Evolutionary conservation across 768 basidiomycete species (phyloP).

Genomic region (Suillus cothurnatus): DNA sequence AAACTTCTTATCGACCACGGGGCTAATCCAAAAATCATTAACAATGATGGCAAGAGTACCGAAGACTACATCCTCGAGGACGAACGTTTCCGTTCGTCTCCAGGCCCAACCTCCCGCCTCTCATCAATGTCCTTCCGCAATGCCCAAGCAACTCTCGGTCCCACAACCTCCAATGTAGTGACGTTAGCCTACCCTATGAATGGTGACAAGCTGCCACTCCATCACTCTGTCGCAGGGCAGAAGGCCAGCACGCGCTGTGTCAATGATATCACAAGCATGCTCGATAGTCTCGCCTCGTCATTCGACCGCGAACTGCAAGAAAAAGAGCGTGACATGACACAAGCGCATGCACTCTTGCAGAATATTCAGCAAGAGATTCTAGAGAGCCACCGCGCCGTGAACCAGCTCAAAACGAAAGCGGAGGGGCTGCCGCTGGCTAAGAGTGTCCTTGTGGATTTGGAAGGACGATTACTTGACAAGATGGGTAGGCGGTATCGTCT

Average conservation of each 20-base stretch:
- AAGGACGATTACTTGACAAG: slow-evolving; percentile 65
- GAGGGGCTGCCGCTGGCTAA: slow-evolving; percentile 66
- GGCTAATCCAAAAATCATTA: slow-evolving; percentile 92
- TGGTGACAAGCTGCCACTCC: slow-evolving; percentile 72
- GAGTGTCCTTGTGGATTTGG: slow-evolving; percentile 58
- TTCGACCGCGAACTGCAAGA: slow-evolving; percentile 92
- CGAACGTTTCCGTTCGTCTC: slow-evolving; percentile 93
- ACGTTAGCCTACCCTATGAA: slow-evolving; percentile 45
- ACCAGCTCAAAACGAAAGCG: slow-evolving; percentile 67
- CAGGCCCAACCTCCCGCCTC: slow-evolving; percentile 70
- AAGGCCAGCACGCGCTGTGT: slow-evolving; percentile 83
- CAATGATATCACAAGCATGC: slow-evolving; percentile 81
- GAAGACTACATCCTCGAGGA: slow-evolving; percentile 99
- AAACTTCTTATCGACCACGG: slow-evolving; percentile 96
- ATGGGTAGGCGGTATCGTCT: slow-evolving; percentile 82
- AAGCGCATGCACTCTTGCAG: slow-evolving; percentile 82
- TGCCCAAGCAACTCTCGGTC: slow-evolving; percentile 59
- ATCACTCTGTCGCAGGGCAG: slow-evolving; percentile 84
- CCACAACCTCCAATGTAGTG: not conserved
- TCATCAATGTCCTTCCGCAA: slow-evolving; percentile 74
- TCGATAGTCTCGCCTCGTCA: slow-evolving; percentile 84
- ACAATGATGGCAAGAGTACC: slow-evolving; percentile 93
- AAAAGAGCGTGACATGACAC: slow-evolving; percentile 88
- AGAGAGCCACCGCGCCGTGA: slow-evolving; percentile 78
- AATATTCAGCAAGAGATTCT: slow-evolving; percentile 91